These are phyloP conservation scores for Pythium dissotocum DNA, from an alignment of 352 stramenopile species.

Conservation along the genomic window DNA sequence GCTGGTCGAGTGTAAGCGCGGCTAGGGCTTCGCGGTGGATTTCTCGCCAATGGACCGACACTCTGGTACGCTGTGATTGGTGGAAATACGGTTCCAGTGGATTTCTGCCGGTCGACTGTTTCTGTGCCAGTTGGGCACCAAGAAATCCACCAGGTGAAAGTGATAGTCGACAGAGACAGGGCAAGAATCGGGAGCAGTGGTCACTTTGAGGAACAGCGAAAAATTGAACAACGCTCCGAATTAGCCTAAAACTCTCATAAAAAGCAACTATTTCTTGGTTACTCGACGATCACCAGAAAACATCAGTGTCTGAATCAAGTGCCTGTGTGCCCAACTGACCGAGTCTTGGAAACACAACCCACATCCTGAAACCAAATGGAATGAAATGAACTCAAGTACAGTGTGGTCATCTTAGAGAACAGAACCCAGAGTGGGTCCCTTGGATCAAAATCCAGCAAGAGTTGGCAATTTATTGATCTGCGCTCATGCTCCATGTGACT, in stretches of 20 bases:
- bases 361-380: not conserved
- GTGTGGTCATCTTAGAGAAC: not conserved
- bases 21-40: constrained; percentile 26
- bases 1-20: constrained; percentile 16
- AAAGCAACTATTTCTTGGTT: not conserved
- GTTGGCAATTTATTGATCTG: not conserved
- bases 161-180: constrained; percentile 17
- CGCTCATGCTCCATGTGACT: not conserved
- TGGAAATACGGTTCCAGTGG: constrained; percentile 14
- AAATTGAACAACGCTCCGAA: not conserved
- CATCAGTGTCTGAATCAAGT: constrained; percentile 2
- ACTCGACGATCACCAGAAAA: not conserved
- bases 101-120: constrained; percentile 28
- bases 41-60: constrained; percentile 21
- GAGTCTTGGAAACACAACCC: not conserved
- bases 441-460: constrained; percentile 2
- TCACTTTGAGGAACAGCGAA: constrained; percentile 10
- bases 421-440: constrained; percentile 4
- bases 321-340: not conserved
- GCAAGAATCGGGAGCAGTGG: constrained; percentile 1
- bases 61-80: constrained; percentile 11
- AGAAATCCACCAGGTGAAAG: constrained; percentile 26
- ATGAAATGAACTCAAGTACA: not conserved
- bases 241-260: not conserved
- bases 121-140: constrained; percentile 12